Evolutionary conservation across 2,329 filamentous ascomycete species (phyloP), one percentile per base, ranked within the genome.

Genomic region (Neoscytalidium dimidiatum): DNA sequence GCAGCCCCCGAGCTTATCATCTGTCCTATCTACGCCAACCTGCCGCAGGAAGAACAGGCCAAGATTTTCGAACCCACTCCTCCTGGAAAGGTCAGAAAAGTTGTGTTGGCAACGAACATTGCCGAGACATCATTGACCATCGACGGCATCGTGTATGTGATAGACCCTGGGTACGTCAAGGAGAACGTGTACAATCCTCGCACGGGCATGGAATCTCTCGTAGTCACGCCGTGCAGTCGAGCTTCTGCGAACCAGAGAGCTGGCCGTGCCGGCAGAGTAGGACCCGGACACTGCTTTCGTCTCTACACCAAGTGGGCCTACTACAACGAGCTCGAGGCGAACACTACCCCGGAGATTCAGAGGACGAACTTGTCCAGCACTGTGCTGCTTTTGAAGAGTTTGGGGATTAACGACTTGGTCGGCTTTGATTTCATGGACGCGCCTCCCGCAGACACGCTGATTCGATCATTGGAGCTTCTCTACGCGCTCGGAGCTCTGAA

Each of bases 391-490:
- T 82, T 99, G 8, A 97, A 97, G 74, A 92, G 91, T 0, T 83
- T 98, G 0, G 94, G 94, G 9, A 96, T 99, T 75, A 92, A 96
- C 74, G 91, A 98, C 71, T 83, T 99, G 0, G 85, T 99, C 5
- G 89, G 94, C 66, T 99, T 99, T 73, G 94, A 97, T 74, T 98
- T 97, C 71, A 93, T 98, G 88, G 94, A 98, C 70, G 90, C 94
- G 0, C 95, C 95, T 0, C 90, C 94, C 0, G 92, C 92, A 0
- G 92, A 97, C 73, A 92, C 93, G 0, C 86, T 99, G 33, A 96
- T 97, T 68, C 88, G 91, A 23, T 91, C 93, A 0, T 82, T 99
- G 51, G 95, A 98, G 75, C 90, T 95, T 72, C 85, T 99, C 0
- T 99, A 97, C 74, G 93, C 93, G 0, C 84, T 98, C 0, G 93